Evolutionary conservation across 2,329 filamentous ascomycete species (phyloP).

Genomic region (Venturia pyrina): DNA sequence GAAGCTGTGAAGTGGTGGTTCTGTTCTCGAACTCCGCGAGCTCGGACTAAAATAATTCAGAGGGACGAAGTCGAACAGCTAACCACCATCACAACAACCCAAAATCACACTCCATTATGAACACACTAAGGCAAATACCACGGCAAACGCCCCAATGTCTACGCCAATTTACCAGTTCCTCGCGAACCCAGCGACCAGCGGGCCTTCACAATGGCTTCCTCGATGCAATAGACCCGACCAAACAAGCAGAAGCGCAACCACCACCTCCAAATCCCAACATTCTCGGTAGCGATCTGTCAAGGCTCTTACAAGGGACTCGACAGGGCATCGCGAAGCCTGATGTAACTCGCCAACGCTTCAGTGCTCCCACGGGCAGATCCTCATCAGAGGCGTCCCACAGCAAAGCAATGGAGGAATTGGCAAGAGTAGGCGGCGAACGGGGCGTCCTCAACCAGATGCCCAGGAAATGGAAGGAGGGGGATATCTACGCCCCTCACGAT

Average conservation of each 20-base stretch:
- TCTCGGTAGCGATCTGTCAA: conserved; percentile 16
- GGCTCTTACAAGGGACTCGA: not conserved
- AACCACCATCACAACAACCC: not conserved
- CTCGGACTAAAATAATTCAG: not conserved
- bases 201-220: not conserved
- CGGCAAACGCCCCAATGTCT: not conserved
- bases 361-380: not conserved
- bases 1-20: not conserved
- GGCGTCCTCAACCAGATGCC: conserved; percentile 49
- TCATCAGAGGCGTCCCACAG: not conserved
- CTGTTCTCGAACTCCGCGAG: not conserved
- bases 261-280: conserved; percentile 18
- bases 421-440: conserved; percentile 13
- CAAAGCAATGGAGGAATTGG: not conserved
- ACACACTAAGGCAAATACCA: not conserved
- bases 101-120: not conserved
- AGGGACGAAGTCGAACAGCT: not conserved
- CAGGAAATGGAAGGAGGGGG: conserved; percentile 64
- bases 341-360: not conserved
- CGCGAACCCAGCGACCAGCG: not conserved
- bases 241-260: conserved; percentile 8
- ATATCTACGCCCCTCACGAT: conserved; percentile 87
- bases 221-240: not conserved
- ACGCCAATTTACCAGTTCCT: not conserved
- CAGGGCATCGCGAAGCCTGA: not conserved